These are phyloP conservation scores for Plasmopara muralis DNA, from an alignment of 352 stramenopile genomes.

Conservation along the genomic window DNA sequence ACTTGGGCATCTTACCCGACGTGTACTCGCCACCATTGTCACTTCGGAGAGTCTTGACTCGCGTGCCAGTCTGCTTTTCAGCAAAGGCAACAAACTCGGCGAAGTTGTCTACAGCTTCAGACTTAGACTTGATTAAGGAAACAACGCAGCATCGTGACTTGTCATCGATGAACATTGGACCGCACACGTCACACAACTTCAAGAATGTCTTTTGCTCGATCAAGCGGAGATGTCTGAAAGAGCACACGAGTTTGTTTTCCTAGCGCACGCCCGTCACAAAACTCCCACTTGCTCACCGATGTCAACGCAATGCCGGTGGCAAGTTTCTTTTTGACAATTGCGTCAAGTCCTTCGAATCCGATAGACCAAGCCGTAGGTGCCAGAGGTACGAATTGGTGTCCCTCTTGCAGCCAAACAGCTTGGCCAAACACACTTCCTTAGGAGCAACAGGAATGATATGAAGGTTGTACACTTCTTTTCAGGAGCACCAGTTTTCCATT, in stretches of 20 bases:
- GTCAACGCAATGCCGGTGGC: neutral
- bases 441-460: too few relatives aligned
- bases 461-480: too few relatives aligned
- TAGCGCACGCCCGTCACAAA: neutral
- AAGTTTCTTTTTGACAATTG: neutral
- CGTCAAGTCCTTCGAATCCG: too few relatives aligned
- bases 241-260: neutral
- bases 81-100: neutral
- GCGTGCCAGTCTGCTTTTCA: neutral
- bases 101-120: neutral
- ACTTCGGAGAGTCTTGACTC: neutral
- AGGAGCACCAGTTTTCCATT: too few relatives aligned
- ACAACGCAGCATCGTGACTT: neutral
- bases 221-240: neutral
- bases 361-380: too few relatives aligned
- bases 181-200: neutral
- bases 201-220: neutral
- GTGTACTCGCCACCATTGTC: neutral
- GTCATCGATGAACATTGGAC: slow-evolving; percentile 1
- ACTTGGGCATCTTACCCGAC: neutral
- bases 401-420: too few relatives aligned
- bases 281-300: neutral
- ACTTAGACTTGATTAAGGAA: neutral
- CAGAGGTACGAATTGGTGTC: too few relatives aligned
- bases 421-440: too few relatives aligned